phyloP scores from a whole-genome alignment of 73 alveolate genomes.

The Tetrahymena thermophila region DNA sequence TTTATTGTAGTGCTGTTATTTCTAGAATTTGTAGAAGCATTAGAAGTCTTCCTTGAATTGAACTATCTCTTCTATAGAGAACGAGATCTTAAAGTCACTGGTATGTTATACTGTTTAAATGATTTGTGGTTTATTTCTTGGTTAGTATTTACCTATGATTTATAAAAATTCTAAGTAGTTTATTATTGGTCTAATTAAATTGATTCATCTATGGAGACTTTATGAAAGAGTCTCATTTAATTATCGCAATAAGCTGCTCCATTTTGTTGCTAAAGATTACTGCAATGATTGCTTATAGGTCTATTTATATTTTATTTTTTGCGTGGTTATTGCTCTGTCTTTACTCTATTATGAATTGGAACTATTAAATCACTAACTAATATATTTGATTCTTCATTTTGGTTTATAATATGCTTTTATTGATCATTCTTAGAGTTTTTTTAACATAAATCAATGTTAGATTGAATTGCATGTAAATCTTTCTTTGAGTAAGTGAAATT shows the following conservation, averaged over 20 bases:
- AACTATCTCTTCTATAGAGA: background rate
- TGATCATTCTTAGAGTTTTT: background rate
- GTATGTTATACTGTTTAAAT: background rate
- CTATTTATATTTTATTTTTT: background rate
- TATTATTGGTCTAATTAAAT: background rate
- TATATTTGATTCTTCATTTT: background rate
- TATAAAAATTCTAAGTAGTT: background rate
- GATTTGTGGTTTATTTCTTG: background rate
- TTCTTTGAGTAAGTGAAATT: background rate
- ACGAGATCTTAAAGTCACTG: background rate
- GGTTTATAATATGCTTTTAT: background rate
- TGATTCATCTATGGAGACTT: background rate
- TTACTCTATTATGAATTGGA: background rate
- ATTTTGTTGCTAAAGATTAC: background rate
- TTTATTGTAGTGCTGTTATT: background rate
- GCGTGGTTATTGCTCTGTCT: background rate
- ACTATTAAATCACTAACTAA: background rate
- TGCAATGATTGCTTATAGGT: background rate
- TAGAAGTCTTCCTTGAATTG: background rate
- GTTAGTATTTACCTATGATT: background rate
- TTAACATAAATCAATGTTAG: background rate
- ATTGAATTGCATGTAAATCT: no score
- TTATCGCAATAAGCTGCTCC: background rate
- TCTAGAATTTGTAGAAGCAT: background rate
- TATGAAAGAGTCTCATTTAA: background rate